Evolutionary conservation across 495 filamentous ascomycete genomes (phyloP).

Genomic region (Xylaria grammica): DNA sequence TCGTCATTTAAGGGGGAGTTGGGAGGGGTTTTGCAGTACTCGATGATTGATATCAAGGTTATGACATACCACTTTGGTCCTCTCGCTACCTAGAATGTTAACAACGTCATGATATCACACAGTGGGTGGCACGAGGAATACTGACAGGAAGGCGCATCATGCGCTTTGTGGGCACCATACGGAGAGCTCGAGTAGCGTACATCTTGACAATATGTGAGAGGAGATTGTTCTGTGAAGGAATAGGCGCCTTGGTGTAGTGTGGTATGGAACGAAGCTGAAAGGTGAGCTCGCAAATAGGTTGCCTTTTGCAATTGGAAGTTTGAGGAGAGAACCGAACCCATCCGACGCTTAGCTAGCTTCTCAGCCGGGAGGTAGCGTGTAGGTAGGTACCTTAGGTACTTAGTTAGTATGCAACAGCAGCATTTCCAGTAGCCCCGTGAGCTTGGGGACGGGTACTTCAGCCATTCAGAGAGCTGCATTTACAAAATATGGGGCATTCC

Average conservation of each 20-base stretch:
- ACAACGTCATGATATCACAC: constrained; percentile 32
- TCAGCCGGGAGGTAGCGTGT: neutral
- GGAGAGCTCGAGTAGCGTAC: constrained; percentile 66
- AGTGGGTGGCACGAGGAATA: constrained; percentile 27
- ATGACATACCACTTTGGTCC: constrained; percentile 78
- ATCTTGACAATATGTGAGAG: constrained; percentile 54
- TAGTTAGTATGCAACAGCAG: constrained; percentile 9
- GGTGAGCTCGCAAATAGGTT: constrained; percentile 7
- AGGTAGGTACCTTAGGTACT: too few relatives aligned
- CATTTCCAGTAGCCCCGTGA: constrained; percentile 22
- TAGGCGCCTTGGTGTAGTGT: constrained; percentile 21
- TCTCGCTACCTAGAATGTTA: constrained; percentile 67
- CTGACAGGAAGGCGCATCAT: constrained; percentile 84
- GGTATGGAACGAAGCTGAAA: constrained; percentile 21
- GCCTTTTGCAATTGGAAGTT: constrained; percentile 14
- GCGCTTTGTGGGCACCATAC: constrained; percentile 63
- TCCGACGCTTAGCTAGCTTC: constrained; percentile 5
- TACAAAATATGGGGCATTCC: constrained; percentile 20
- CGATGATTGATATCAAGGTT: neutral
- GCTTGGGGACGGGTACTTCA: neutral
- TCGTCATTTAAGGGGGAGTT: neutral
- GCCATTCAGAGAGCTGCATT: constrained; percentile 28
- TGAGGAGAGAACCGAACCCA: constrained; percentile 14
- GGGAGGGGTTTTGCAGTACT: neutral
- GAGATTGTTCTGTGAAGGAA: constrained; percentile 24